A percentile compares a stretch with the other conserved stretches of the same genome.
These are phyloP conservation scores for Neospermospora avenae DNA, from an alignment of 2,329 filamentous ascomycete species.

Conservation along the genomic window DNA sequence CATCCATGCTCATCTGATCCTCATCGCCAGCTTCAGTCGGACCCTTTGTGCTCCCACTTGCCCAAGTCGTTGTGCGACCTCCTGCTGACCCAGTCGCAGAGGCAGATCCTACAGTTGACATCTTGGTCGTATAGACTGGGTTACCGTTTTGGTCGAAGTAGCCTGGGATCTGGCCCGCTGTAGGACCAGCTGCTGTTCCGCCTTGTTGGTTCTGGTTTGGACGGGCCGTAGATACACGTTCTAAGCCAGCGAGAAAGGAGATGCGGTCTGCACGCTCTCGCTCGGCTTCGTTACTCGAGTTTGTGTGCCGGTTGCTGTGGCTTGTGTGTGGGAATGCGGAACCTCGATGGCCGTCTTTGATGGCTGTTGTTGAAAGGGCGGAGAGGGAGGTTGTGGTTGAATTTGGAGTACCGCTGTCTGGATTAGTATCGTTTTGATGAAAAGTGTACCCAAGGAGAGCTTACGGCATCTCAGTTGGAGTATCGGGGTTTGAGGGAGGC, in stretches of 20 bases:
- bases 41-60: slow-evolving; percentile 53
- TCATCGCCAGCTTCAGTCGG: slow-evolving; percentile 55
- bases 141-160: slow-evolving; percentile 80
- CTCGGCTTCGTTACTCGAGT: slow-evolving; percentile 73
- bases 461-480: slow-evolving; percentile 87
- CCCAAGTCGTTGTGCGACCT: slow-evolving; percentile 60
- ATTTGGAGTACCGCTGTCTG: slow-evolving; percentile 78
- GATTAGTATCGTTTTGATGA: neutral
- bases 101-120: slow-evolving; percentile 86
- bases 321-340: slow-evolving; percentile 61
- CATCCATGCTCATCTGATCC: slow-evolving; percentile 64
- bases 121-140: slow-evolving; percentile 65
- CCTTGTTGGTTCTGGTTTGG: slow-evolving; percentile 35
- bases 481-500: slow-evolving; percentile 76
- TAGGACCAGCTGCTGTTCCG: slow-evolving; percentile 31
- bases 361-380: slow-evolving; percentile 86
- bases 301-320: slow-evolving; percentile 54
- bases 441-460: slow-evolving; percentile 32
- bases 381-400: slow-evolving; percentile 90
- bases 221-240: slow-evolving; percentile 77
- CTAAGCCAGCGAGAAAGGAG: slow-evolving; percentile 87
- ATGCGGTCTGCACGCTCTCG: slow-evolving; percentile 94
- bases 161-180: slow-evolving; percentile 47
- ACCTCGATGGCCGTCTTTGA: slow-evolving; percentile 93
- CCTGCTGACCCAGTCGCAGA: slow-evolving; percentile 80